These are phyloP conservation scores for Oryza rufipogon DNA, from an alignment of 176 grass and related monocot species.

Conservation along the genomic window DNA sequence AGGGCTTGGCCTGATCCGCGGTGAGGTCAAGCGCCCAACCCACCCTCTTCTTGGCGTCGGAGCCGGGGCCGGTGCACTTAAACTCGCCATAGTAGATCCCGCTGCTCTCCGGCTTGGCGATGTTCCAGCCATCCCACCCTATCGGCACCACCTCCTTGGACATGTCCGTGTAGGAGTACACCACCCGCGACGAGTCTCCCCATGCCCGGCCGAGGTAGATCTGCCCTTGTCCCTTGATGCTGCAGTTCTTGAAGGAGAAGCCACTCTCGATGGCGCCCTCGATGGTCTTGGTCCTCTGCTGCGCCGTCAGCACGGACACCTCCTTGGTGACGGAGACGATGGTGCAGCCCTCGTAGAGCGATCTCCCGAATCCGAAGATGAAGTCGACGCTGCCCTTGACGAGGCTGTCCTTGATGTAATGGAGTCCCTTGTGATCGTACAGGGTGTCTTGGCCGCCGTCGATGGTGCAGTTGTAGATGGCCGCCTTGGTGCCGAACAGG, in stretches of 20 bases:
- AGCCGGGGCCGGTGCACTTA: constrained; percentile 39
- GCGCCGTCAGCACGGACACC: constrained; percentile 58
- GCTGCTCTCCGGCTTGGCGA: constrained; percentile 49
- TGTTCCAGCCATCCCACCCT: constrained; percentile 58
- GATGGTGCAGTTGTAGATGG: constrained; percentile 54
- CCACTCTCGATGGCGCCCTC: constrained; percentile 55
- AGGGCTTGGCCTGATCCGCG: constrained; percentile 43
- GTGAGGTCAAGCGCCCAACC: constrained; percentile 52
- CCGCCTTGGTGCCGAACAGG: constrained; percentile 52
- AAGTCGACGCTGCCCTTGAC: constrained; percentile 62
- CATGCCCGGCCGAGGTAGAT: constrained; percentile 57
- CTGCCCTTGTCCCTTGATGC: constrained; percentile 30
- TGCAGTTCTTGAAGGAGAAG: constrained; percentile 56
- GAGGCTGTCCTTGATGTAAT: constrained; percentile 57
- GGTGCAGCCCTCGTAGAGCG: constrained; percentile 49
- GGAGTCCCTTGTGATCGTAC: constrained; percentile 68
- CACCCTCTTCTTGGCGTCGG: constrained; percentile 31
- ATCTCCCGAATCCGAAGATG: constrained; percentile 63
- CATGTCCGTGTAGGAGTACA: constrained; percentile 58
- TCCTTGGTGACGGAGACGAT: constrained; percentile 57
- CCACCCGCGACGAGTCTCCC: constrained; percentile 61
- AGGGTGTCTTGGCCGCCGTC: constrained; percentile 63
- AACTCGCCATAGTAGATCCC: constrained; percentile 63
- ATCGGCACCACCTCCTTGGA: constrained; percentile 62
- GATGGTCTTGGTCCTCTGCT: constrained; percentile 46